Percentiles rank a stretch among this genome's conserved stretches.
Conservation (phyloP, 2,329 filamentous ascomycete species). For the Pseudogymnoascus sp. region DNA sequence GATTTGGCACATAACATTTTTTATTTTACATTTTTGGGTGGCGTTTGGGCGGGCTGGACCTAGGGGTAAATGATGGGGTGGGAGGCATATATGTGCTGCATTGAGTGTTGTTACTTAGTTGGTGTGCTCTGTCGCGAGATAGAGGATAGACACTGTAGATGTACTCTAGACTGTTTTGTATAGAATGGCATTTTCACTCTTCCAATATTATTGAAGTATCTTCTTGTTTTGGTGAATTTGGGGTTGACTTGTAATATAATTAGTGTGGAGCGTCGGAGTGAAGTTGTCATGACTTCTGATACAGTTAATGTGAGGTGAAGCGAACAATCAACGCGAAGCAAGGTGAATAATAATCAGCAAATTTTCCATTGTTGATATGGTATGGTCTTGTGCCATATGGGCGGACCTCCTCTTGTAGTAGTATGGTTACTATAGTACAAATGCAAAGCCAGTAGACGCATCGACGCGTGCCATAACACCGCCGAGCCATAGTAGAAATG, state of each 20-base stretch:
- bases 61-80: not conserved
- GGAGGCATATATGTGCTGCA: not conserved
- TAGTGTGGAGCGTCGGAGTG: not conserved
- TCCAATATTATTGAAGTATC: not conserved
- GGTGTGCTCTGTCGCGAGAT: conserved; percentile 1
- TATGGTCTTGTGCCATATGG: not conserved
- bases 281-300: not conserved
- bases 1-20: not conserved
- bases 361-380: not conserved
- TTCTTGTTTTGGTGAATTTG: not conserved
- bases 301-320: not conserved
- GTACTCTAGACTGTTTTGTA: not conserved
- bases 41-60: not conserved
- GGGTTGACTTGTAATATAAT: not conserved
- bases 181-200: not conserved
- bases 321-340: not conserved
- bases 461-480: not conserved
- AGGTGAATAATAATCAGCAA: not conserved
- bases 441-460: not conserved
- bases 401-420: not conserved
- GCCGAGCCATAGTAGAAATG: not conserved
- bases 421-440: not conserved
- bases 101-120: not conserved
- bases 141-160: not conserved
- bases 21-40: not conserved